Conservation (phyloP, 2,329 filamentous ascomycete genomes). For the Epichloe sibirici region DNA sequence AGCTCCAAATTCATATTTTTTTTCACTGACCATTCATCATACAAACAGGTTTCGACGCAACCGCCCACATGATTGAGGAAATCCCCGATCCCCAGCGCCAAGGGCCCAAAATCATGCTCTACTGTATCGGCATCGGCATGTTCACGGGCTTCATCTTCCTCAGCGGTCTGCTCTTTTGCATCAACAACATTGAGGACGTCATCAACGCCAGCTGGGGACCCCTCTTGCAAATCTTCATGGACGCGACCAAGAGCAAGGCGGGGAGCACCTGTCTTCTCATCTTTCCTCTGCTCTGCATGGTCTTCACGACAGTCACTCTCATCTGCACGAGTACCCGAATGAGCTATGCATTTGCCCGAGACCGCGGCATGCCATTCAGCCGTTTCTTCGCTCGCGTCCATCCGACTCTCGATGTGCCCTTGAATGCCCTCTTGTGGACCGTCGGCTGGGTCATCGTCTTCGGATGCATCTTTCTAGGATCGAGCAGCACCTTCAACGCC, state of each 20-base stretch:
- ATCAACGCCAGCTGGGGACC: slow-evolving; percentile 45
- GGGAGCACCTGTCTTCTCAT: slow-evolving; percentile 54
- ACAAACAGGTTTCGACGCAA: slow-evolving; percentile 31
- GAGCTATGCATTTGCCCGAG: slow-evolving; percentile 53
- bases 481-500: slow-evolving; percentile 54
- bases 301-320: slow-evolving; percentile 51
- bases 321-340: slow-evolving; percentile 56
- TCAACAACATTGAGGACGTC: slow-evolving; percentile 44
- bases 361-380: slow-evolving; percentile 56
- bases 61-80: slow-evolving; percentile 42
- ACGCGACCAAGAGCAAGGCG: slow-evolving; percentile 49
- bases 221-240: slow-evolving; percentile 50
- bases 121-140: slow-evolving; percentile 50
- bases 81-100: slow-evolving; percentile 45
- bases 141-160: slow-evolving; percentile 52
- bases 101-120: slow-evolving; percentile 55
- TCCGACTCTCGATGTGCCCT: slow-evolving; percentile 46
- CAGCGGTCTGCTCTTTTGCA: slow-evolving; percentile 50
- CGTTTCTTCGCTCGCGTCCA: slow-evolving; percentile 50
- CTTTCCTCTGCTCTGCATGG: slow-evolving; percentile 52
- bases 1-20: background rate
- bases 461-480: slow-evolving; percentile 59
- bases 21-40: background rate
- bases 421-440: slow-evolving; percentile 55
- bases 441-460: slow-evolving; percentile 52